A percentile compares a stretch with the other conserved stretches of the same genome.
Conservation (phyloP, 2,329 filamentous ascomycete genomes). For the Aureobasidium zeae region DNA sequence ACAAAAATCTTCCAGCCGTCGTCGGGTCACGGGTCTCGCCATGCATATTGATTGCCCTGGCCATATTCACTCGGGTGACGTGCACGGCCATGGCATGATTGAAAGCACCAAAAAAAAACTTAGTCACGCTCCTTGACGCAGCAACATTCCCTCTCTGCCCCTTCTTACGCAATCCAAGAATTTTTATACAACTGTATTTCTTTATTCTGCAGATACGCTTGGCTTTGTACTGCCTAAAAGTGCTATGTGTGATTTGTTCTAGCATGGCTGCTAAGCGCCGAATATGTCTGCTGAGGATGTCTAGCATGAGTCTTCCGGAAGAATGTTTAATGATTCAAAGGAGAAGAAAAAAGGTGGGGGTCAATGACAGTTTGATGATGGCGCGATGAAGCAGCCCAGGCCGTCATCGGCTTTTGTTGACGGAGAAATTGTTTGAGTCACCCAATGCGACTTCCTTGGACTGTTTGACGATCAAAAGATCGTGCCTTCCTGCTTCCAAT, state of each 20-base stretch:
- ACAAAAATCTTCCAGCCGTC: slow-evolving; percentile 2
- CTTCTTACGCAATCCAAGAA: too few species aligned
- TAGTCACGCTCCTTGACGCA: slow-evolving; percentile 18
- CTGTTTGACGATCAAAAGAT: neutral
- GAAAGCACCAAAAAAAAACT: slow-evolving; percentile 13
- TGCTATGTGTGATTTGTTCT: too few species aligned
- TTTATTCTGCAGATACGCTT: too few species aligned
- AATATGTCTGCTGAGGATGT: too few species aligned
- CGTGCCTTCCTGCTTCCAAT: neutral
- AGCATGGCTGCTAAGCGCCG: too few species aligned
- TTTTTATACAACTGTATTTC: too few species aligned
- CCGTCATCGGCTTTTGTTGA: slow-evolving; percentile 8
- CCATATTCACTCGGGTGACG: slow-evolving; percentile 3
- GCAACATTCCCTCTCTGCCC: slow-evolving; percentile 7
- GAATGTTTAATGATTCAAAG: too few species aligned
- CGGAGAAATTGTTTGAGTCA: slow-evolving; percentile 2
- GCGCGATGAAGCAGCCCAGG: neutral
- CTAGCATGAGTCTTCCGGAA: too few species aligned
- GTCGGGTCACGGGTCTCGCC: slow-evolving; percentile 10
- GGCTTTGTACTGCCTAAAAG: too few species aligned
- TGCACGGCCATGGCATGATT: too few species aligned
- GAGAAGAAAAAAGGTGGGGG: too few species aligned
- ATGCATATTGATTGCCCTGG: slow-evolving; percentile 15
- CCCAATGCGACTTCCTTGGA: too few species aligned
- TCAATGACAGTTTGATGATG: neutral